Evolutionary conservation across 129 eudicot genomes (phyloP).

Genomic region (Lactuca sativa): DNA sequence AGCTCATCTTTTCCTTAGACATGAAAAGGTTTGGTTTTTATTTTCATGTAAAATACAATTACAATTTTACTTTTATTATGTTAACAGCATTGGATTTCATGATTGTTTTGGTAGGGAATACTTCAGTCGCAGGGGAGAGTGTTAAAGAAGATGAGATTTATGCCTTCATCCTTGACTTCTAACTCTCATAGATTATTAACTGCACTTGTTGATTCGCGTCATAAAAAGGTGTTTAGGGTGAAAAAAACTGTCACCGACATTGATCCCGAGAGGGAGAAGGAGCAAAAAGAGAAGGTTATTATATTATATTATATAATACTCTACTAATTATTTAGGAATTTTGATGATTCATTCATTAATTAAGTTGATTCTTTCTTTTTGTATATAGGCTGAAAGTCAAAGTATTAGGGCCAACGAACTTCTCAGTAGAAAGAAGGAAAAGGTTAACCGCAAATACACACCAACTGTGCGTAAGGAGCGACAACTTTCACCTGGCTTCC

Average conservation of each 20-base stretch:
- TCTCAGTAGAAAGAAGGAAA: slow-evolving; percentile 85
- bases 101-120: slow-evolving; percentile 59
- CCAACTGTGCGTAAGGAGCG: slow-evolving; percentile 83
- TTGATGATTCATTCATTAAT: slow-evolving; percentile 1
- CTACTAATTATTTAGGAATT: background rate
- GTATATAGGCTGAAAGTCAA: slow-evolving; percentile 85
- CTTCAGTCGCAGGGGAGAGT: slow-evolving; percentile 95
- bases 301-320: background rate
- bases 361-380: background rate
- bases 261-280: slow-evolving; percentile 99
- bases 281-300: slow-evolving; percentile 86
- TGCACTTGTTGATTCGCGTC: slow-evolving; percentile 96
- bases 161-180: slow-evolving; percentile 96
- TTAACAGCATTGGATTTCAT: slow-evolving; percentile 1
- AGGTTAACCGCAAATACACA: slow-evolving; percentile 79
- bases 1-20: slow-evolving; percentile 90
- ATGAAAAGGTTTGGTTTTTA: slow-evolving; percentile 56
- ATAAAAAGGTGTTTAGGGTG: slow-evolving; percentile 87
- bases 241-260: slow-evolving; percentile 94
- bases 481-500: slow-evolving; percentile 95
- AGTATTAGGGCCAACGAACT: slow-evolving; percentile 86
- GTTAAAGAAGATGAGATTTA: slow-evolving; percentile 82
- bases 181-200: slow-evolving; percentile 93
- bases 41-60: background rate
- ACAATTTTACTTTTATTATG: slow-evolving; percentile 8